Base-by-base conservation (phyloP, 1,284 basidiomycete species). In the Uromyces viciae-fabae region DNA sequence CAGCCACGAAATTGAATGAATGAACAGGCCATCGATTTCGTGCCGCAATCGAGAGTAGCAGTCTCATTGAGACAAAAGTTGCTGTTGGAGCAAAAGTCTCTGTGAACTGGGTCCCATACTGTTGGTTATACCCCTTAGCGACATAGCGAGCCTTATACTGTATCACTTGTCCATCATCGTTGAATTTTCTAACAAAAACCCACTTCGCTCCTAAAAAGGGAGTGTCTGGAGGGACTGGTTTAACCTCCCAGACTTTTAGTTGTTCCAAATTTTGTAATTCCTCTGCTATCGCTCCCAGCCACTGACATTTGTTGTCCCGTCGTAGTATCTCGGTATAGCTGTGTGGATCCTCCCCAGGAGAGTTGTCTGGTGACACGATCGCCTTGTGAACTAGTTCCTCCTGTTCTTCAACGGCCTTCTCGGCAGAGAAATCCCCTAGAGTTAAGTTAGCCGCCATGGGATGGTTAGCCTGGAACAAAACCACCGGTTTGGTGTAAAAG, bases 61-160 rank as follows among this genome's bases (percentile, higher is more conserved):
- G 2, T 2, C 60, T 7, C 42, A 66, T 52, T 2, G 75, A 58
- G 2, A 46, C 28, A 52, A 76, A 64, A 9, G 75, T 76, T 3
- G 60, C 60, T 2, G 75, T 68, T 2, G 75, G 60, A 1, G 60
- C 60, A 66, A 76, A 76, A 2, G 75, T 76, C 2, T 36, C 43
- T 42, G 1, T 22, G 56, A 66, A 76, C 2, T 76, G 11, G 22
- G 49, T 38, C 4, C 75, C 75, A 1, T 2, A 2, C 1, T 46
- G 25, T 33, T 76, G 75, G 1, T 14, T 62, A 25, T 46, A 66
- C 7, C 62, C 58, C 17, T 43, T 46, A 2, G 58, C 43, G 11
- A 66, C 58, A 46, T 49, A 66, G 11, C 60, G 60, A 7, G 60
- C 60, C 31, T 66, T 46, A n/a, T 52, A 46, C 19, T 14, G 66